Percentiles rank a stretch among this genome's conserved stretches.
Evolutionary conservation across 2,329 filamentous ascomycete genomes (phyloP).

Genomic region (Aspergillus sp.): DNA sequence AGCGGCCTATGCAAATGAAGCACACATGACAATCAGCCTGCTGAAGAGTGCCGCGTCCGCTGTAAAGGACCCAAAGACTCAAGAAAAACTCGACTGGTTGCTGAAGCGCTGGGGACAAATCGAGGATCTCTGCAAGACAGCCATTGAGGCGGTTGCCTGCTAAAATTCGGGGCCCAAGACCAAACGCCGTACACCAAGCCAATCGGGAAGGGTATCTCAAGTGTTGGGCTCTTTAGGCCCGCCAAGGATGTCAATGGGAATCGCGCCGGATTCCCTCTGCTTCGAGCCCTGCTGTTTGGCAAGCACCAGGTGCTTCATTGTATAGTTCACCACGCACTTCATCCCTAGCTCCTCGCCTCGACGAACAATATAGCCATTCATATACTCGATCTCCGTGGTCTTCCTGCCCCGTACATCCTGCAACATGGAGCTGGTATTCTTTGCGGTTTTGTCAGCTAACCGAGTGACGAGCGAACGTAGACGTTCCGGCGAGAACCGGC

Average conservation of each 20-base stretch:
- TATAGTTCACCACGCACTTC: conserved; percentile 68
- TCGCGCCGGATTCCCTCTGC: conserved; percentile 27
- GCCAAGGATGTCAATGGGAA: conserved; percentile 29
- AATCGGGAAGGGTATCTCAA: neutral
- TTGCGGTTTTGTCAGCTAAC: conserved; percentile 54
- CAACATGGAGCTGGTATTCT: conserved; percentile 66
- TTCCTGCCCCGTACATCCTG: conserved; percentile 61
- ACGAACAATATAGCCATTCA: conserved; percentile 83
- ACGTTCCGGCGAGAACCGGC: conserved; percentile 60
- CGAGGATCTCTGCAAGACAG: conserved; percentile 29
- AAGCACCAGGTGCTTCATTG: conserved; percentile 70
- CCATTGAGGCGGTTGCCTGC: conserved; percentile 22
- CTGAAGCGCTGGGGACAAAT: conserved; percentile 42
- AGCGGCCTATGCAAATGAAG: conserved; percentile 33
- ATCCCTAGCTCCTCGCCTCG: conserved; percentile 72
- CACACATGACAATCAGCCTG: conserved; percentile 24
- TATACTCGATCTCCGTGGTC: conserved; percentile 74
- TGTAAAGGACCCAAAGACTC: conserved; percentile 12
- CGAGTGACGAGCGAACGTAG: conserved; percentile 60
- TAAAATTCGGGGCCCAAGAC: conserved; percentile 2
- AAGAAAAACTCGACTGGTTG: conserved; percentile 26
- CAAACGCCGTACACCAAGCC: neutral
- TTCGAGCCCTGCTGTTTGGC: conserved; percentile 59
- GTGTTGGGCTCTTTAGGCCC: conserved; percentile 5
- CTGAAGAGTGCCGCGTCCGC: conserved; percentile 15